Evolutionary conservation across 192 early-diverging fungal genomes (phyloP).

Genomic region (Coemansia sp.): DNA sequence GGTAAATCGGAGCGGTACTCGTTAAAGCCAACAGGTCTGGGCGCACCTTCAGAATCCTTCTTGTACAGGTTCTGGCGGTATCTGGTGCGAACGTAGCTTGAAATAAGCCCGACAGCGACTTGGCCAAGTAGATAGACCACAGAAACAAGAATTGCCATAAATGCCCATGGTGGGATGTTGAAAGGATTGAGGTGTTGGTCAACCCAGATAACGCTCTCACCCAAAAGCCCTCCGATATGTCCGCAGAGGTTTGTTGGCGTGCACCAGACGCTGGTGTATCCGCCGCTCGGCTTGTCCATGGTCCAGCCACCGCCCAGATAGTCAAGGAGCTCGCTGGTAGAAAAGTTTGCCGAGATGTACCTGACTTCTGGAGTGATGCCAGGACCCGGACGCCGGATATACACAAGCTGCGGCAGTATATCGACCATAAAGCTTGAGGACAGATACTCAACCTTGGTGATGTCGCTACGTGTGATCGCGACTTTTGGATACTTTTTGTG

Average conservation of each 20-base stretch:
- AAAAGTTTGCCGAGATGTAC: conserved; percentile 44
- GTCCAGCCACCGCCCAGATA: conserved; percentile 43
- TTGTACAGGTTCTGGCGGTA: conserved; percentile 30
- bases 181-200: conserved; percentile 42
- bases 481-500: conserved; percentile 36
- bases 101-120: conserved; percentile 21
- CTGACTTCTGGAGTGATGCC: conserved; percentile 37
- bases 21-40: conserved; percentile 28
- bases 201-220: conserved; percentile 35
- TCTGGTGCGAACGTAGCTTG: conserved; percentile 19
- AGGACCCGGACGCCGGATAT: conserved; percentile 25
- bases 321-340: conserved; percentile 27
- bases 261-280: conserved; percentile 48
- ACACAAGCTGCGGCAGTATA: conserved; percentile 46
- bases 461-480: conserved; percentile 41
- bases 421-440: conserved; percentile 51
- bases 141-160: conserved; percentile 49
- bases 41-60: conserved; percentile 6
- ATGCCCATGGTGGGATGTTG: conserved; percentile 49
- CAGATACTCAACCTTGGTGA: conserved; percentile 47
- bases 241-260: conserved; percentile 52
- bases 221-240: conserved; percentile 44
- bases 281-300: conserved; percentile 31
- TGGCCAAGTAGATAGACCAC: conserved; percentile 46
- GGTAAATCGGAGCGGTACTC: conserved; percentile 36